Base-by-base conservation (phyloP, 1,284 basidiomycete genomes). In the Jaminaea rosea region DNA sequence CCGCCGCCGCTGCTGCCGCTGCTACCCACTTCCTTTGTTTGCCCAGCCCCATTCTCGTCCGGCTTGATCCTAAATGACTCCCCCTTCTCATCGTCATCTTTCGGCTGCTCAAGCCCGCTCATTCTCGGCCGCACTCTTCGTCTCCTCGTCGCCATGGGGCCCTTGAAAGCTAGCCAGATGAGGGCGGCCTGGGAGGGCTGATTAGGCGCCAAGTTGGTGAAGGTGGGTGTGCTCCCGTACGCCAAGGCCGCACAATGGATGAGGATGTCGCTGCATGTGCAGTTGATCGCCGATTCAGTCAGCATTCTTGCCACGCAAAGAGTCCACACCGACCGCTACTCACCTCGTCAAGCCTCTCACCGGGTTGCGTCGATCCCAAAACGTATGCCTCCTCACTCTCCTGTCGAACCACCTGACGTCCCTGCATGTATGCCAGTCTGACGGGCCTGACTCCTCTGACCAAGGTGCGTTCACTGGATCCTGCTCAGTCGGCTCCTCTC, bases 311-410 rank as follows among this genome's bases (percentile, higher is more conserved):
- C n/a, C n/a, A n/a, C n/a, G n/a, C n/a, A n/a, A n/a, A n/a, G n/a
- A n/a, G n/a, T n/a, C n/a, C n/a, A n/a, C n/a, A n/a, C n/a, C n/a
- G n/a, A n/a, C 28, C 19, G 21, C 11, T 3, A 26, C 58, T 9
- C 19, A 59, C 57, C 57, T 63, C 13, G 62, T 64, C 15, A 72
- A 47, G 1, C 69, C 69, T 8, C 67, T 39, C 27, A 72, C 62
- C 2, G 69, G 69, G 37, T 71, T 72, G 0, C 68, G 44, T 29
- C 54, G 46, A 42, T 72, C 67, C 66, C 64, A 69, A 26, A 72
- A 72, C 0, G 62, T 67, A 44, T 72, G 69, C 26, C 69, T 45
- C 1, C 67, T 46, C 3, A 65, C 50, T 1, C 64, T 41, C 27
- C 54, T n/a, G 6, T 54, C 59, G 15, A 72, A 45, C 69, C 69